Percentiles rank a stretch among this genome's conserved stretches.
Evolutionary conservation across 371 early-diverging fungal genomes (phyloP).

Genomic region (Mortierella sp.): DNA sequence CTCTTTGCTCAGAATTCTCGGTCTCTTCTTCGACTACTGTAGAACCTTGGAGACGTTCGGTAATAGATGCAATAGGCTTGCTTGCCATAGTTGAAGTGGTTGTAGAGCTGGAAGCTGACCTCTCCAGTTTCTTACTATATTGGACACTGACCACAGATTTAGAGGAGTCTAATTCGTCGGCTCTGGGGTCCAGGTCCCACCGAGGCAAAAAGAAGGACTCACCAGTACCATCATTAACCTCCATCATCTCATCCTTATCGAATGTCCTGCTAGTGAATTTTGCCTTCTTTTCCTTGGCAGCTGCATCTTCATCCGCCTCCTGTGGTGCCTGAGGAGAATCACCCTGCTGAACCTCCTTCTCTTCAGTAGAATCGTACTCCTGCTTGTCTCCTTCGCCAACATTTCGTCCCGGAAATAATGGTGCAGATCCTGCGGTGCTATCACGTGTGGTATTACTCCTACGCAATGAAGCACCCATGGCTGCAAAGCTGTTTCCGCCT

Average conservation of each 20-base stretch:
- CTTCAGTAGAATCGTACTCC: conserved; percentile 37
- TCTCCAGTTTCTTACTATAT: conserved; percentile 39
- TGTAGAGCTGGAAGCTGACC: conserved; percentile 36
- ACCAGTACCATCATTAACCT: conserved; percentile 50
- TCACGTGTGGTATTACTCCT: conserved; percentile 56
- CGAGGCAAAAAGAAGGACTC: conserved; percentile 57
- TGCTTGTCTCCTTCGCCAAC: conserved; percentile 39
- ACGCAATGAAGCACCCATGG: conserved; percentile 43
- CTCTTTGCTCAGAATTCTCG: neutral
- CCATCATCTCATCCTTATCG: conserved; percentile 58
- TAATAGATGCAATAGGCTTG: conserved; percentile 30
- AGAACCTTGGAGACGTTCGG: conserved; percentile 35
- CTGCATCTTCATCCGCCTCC: conserved; percentile 27
- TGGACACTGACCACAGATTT: conserved; percentile 49
- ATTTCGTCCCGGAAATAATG: conserved; percentile 10
- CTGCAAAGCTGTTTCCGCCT: conserved; percentile 43
- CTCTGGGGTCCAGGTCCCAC: conserved; percentile 52
- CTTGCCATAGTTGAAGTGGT: conserved; percentile 18
- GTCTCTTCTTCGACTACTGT: conserved; percentile 18
- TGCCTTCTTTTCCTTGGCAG: conserved; percentile 29
- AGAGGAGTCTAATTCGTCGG: conserved; percentile 42
- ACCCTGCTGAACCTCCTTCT: conserved; percentile 3
- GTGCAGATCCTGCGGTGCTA: neutral
- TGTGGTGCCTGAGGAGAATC: neutral
- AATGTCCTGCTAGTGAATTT: conserved; percentile 53